Evolutionary conservation across 139 green algal genomes (phyloP), one percentile per base, ranked within the genome.

Genomic region (Pseudopediastrum boryanum): DNA sequence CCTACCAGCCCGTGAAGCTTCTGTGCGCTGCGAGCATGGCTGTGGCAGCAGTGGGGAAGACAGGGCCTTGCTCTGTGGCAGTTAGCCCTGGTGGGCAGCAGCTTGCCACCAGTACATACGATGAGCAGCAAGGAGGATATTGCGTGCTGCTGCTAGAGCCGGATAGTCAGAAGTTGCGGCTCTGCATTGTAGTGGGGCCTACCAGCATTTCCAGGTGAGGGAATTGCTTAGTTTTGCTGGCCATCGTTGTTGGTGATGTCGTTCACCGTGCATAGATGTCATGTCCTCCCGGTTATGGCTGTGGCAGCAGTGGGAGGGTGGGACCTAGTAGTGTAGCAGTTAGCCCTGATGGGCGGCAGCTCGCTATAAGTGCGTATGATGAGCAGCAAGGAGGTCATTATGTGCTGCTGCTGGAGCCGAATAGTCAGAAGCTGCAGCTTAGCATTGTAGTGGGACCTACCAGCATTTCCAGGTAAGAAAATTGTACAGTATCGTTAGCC

Each of bases 1-100:
- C 71, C 54, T 93, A 92, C 82, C 59, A 85, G 43, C 89, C 89
- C 27, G 77, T 85, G 43, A 87, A 92, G 82, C 91, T 85, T 77
- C 67, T 93, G 25, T 74, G 77, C 4, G 80, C 85, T 0, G 81
- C 81, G 25, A 52, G 81, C 35, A 74, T 16, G 16, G 46, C 46
- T n/a, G 46, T 16, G 16, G 46, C 46, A 16, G 46, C 46, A 16
- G 46, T 16, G 46, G 46, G 13, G 46, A 16, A 12, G 46, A 16
- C 46, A 56, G 46, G 13, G 46, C 46, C 46, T 16, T 21, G 23
- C 21, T 78, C 8, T 10, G 16, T 41, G 38, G n/a, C 71, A 33
- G 13, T 78, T 66, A 2, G 46, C 84, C 58, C 46, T 79, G 81
- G 83, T 81, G 31, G 38, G 77, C 36, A 71, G 38, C 12, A 33